Percentiles rank a stretch among this genome's conserved stretches.
These are phyloP conservation scores for Fusarium pseudocircinatum DNA, from an alignment of 2,329 filamentous ascomycete species.

Conservation along the genomic window DNA sequence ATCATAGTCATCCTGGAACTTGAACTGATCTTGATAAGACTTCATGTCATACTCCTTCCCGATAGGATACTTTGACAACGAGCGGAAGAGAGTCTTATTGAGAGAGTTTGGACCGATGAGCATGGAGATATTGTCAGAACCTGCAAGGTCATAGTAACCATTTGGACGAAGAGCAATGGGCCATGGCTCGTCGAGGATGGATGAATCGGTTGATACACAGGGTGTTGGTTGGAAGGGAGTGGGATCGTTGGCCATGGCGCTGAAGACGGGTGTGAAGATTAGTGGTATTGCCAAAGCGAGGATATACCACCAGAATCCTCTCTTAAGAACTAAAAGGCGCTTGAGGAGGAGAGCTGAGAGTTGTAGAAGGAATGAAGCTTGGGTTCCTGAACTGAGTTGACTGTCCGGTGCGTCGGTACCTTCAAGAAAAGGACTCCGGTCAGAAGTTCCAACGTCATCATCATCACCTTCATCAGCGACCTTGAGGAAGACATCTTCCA, in stretches of 20 bases:
- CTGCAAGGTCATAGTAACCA: background rate
- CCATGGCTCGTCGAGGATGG: background rate
- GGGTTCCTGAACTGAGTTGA: background rate
- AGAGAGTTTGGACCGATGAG: background rate
- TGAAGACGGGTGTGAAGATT: background rate
- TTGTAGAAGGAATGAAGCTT: background rate
- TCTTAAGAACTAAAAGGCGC: background rate
- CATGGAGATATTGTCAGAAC: background rate
- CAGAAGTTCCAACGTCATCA: background rate
- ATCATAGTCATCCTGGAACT: background rate
- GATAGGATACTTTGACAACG: background rate
- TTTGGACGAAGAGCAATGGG: background rate
- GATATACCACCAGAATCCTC: background rate
- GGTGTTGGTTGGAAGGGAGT: background rate
- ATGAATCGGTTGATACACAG: background rate
- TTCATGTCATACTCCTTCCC: background rate
- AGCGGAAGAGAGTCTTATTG: background rate
- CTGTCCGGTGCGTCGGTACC: background rate
- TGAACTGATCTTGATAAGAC: background rate
- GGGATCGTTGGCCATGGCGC: background rate
- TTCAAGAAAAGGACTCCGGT: background rate
- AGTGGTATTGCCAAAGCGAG: background rate
- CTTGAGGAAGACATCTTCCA: conserved; percentile 20
- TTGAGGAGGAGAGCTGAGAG: background rate
- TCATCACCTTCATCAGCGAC: conserved; percentile 1